Base-by-base conservation (phyloP, 148 eudicot species). In the Suaeda aralocaspica region DNA sequence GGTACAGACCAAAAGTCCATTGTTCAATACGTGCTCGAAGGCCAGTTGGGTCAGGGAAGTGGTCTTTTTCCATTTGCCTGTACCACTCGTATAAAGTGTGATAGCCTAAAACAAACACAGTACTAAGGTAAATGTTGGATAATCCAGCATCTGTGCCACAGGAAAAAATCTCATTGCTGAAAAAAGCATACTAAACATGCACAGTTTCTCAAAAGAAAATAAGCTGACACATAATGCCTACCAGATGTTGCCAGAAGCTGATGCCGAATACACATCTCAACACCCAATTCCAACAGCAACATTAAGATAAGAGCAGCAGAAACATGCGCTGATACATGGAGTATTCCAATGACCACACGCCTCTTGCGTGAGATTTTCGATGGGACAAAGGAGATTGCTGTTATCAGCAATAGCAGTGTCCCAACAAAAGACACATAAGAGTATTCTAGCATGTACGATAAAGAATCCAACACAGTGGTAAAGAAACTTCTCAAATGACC, bases 11-110 rank as follows among this genome's bases (percentile, higher is more conserved):
- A 78, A 89, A 89, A 24, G 92, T 91, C 99, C 99, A 95, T 56
- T 95, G 85, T 63, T 95, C 96, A 66, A 95, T 85, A 76, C 99
- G 99, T 56, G 86, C 82, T 73, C 97, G 85, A 74, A 95, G 97
- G 46, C 99, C 99, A 62, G 96, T 86, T 45, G 97, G 99, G 66
- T 95, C 99, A 9, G 99, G 99, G 77, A 95, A 95, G 82, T 95
- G 99, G 74, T 95, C 93, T 59, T 87, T 85, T 75, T 95, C 99
- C 76, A 95, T 90, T 56, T 89, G 81, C 56, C 92, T 78, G 77
- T 95, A 95, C 99, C 99, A 95, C 78, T 95, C 82, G 67, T 95
- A 95, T 58, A 95, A 76, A 64, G 96, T 89, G 78, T 95, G 99
- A 79, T 95, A 91, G 58, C 99, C 99, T 91, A 91, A 74, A 83